Base-by-base conservation (phyloP, 257 asterid genomes). In the Capsicum pubescens region DNA sequence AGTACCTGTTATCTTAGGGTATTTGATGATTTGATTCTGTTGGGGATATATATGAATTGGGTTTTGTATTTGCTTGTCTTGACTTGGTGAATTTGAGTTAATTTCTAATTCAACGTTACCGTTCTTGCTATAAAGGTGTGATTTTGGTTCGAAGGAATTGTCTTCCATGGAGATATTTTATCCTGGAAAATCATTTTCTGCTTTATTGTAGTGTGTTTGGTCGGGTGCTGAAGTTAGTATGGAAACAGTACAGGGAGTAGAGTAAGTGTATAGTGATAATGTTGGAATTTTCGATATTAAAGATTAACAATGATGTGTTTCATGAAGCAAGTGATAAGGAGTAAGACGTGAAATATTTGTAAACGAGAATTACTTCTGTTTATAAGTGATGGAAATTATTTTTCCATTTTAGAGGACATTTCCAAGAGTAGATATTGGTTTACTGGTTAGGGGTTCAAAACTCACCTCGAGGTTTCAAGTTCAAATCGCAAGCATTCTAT, bases 221-320 rank as follows among this genome's bases (percentile, higher is more conserved):
- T 71, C 26, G 39, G 80, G 80, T 46, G 46, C 3, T 71, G 58
- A 71, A 46, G 80, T 71, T 71, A 19, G 80, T n/a, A 10, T 71
- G 39, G n/a, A 0, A 46, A 71, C 10, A 17, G 35, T 44, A 70
- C 58, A 46, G 58, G 58, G 79, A 46, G n/a, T 48, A n/a, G 59
- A 10, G n/a, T 42, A 26, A 72, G n/a, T 12, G 39, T 48, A 32
- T 72, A 46, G 42, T 19, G 42, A 72, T 72, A 7, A 12, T 19
- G 8, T 6, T 72, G 60, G 3, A 12, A 11, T 19, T 50, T 48
- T 72, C 0, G n/a, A 72, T 19, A 7, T 12, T 69, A 39, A 39
- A 36, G 77, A 14, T 69, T 72, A 48, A 48, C 42, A 72, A 0
- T 48, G 11, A 19, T 48, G 44, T 72, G 42, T 48, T 72, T 44